phyloP scores from a whole-genome alignment of 2,329 filamentous ascomycete genomes.

The Curvularia lunata region DNA sequence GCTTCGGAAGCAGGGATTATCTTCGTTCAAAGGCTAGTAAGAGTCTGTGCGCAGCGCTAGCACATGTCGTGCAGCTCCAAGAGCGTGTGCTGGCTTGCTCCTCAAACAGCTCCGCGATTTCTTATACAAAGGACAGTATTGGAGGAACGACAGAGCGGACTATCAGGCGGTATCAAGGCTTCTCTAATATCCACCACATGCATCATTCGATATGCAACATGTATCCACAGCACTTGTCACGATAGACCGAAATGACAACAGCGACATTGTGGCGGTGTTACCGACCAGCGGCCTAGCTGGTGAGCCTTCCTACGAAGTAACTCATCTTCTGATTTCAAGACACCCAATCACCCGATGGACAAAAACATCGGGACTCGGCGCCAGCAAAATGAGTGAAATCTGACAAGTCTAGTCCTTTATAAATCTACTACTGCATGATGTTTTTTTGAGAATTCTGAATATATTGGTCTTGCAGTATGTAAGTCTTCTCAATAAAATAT shows the following conservation, averaged over 20 bases:
- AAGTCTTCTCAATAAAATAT: too few relatives aligned
- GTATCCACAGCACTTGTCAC: not conserved
- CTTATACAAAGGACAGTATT: not conserved
- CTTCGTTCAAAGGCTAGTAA: slow-evolving; percentile 7
- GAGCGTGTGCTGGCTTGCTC: not conserved
- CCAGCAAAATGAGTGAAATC: too few relatives aligned
- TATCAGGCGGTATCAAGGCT: too few relatives aligned
- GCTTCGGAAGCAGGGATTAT: slow-evolving; percentile 20
- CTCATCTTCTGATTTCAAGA: slow-evolving; percentile 2
- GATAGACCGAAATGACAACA: not conserved
- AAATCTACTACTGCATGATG: too few relatives aligned
- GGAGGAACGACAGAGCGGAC: not conserved
- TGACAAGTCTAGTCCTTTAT: too few relatives aligned
- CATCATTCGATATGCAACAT: not conserved
- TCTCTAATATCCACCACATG: not conserved
- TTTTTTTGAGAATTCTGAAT: too few relatives aligned
- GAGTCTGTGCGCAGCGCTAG: slow-evolving; percentile 14
- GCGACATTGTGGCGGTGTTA: not conserved
- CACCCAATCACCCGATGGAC: too few relatives aligned
- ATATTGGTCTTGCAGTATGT: too few relatives aligned
- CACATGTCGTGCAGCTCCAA: not conserved
- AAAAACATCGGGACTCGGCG: too few relatives aligned
- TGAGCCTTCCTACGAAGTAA: too few relatives aligned
- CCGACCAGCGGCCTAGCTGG: slow-evolving; percentile 2
- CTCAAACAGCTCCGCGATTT: not conserved